phyloP scores from a whole-genome alignment of 805 yeast genomes.

The Candida insectalens region DNA sequence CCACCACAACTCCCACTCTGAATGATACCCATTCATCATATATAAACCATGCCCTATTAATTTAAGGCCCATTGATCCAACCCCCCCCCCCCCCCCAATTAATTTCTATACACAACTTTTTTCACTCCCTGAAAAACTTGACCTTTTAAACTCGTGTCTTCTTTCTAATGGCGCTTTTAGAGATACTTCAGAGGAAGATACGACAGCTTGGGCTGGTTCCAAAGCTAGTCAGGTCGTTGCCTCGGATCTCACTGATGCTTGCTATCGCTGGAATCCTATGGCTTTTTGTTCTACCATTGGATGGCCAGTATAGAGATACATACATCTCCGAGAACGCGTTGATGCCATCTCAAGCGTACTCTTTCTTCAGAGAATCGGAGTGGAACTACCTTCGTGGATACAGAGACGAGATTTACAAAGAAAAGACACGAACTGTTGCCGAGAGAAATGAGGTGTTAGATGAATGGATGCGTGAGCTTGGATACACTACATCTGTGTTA shows the following conservation, averaged over 20 bases:
- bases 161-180: constrained; percentile 43
- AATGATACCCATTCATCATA: no score
- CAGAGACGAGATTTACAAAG: constrained; percentile 45
- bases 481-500: constrained; percentile 52
- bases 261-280: constrained; percentile 41
- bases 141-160: no score
- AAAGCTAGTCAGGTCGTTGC: constrained; percentile 31
- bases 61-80: no score
- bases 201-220: constrained; percentile 38
- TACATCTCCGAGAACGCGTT: constrained; percentile 93
- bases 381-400: constrained; percentile 90
- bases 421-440: constrained; percentile 20
- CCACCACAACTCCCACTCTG: no score
- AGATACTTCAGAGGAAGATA: constrained; percentile 32
- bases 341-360: constrained; percentile 92
- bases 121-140: no score
- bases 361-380: constrained; percentile 87
- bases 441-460: constrained; percentile 37
- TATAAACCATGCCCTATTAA: no score
- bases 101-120: no score
- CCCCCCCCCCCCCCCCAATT: no score
- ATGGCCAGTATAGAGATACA: constrained; percentile 74
- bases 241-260: constrained; percentile 32
- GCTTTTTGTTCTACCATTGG: constrained; percentile 61
- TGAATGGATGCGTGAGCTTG: constrained; percentile 60